Base-by-base conservation (phyloP, 225 moss, liverwort and hornwort genomes). In the Rhytidiadelphus loreus region DNA sequence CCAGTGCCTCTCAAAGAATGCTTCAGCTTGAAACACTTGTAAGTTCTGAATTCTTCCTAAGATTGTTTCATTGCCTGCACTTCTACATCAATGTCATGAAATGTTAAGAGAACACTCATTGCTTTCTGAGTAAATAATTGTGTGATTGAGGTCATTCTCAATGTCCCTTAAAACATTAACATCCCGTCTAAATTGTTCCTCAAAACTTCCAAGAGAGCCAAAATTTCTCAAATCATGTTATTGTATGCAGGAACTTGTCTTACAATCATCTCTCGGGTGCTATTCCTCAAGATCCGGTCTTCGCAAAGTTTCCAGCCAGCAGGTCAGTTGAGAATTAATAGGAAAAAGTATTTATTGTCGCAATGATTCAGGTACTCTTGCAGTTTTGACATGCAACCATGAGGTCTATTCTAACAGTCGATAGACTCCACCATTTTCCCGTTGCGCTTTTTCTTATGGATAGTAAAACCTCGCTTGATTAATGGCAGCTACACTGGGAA, bases 181-280 rank as follows among this genome's bases (percentile, higher is more conserved):
- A 63, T 64, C 61, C 81, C 44, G 30, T 80, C 59, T 75, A 61
- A 57, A 29, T 12, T 37, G 50, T 26, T 43, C 13, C 25, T 77
- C 41, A 59, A 32, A 66, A 17, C 39, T 76, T 74, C 59, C 65
- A 50, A 53, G 55, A 66, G 53, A 58, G 46, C 20, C 50, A 26
- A 18, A 37, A 43, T 33, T 74, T 43, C 86, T 86, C n/a, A 53
- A 61, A 81, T 90, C 44, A 65, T 86, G 58, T 72, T 57, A 52
- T 35, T 87, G 35, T 43, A 12, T 77, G 77, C 90, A 91, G 96
- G 90, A 96, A 99, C 77, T 90, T 99, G 65, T 99, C 98, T 25
- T 99, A 92, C 83, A 99, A 99, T 87, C 90, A 95, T 72, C 94
- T 99, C 46, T 92, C 94, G 56, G 98, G 98, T 76, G 90, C 92